phyloP scores from a whole-genome alignment of 2,329 filamentous ascomycete species.

The Penicillium sp. region DNA sequence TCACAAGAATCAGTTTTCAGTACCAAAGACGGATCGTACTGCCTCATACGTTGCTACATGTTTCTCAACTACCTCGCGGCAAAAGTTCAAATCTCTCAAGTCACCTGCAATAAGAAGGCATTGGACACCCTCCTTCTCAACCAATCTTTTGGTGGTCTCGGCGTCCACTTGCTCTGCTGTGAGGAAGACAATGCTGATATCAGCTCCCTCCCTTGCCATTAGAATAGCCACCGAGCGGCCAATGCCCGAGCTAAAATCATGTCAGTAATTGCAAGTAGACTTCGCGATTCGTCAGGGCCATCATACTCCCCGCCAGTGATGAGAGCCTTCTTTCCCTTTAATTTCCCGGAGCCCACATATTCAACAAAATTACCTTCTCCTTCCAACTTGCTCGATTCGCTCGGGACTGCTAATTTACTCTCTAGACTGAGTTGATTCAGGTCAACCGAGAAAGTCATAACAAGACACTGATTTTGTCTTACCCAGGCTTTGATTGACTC shows the following conservation, averaged over 20 bases:
- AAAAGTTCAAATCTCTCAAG: conserved; percentile 33
- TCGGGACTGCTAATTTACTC: conserved; percentile 33
- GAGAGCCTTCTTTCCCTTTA: conserved; percentile 56
- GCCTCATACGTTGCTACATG: conserved; percentile 54
- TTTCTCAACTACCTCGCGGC: conserved; percentile 55
- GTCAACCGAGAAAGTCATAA: background rate
- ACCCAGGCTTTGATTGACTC: conserved; percentile 37
- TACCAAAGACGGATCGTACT: conserved; percentile 38
- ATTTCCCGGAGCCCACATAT: conserved; percentile 53
- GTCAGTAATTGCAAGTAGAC: conserved; percentile 50
- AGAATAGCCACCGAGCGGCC: conserved; percentile 19
- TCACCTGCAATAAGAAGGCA: conserved; percentile 18
- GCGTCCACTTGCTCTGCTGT: conserved; percentile 18
- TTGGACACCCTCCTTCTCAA: conserved; percentile 13
- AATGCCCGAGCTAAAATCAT: conserved; percentile 16
- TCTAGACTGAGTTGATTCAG: conserved; percentile 13
- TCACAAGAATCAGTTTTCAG: conserved; percentile 6
- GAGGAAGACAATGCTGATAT: conserved; percentile 21
- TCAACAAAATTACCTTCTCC: conserved; percentile 33
- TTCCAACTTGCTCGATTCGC: conserved; percentile 42
- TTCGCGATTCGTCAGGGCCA: conserved; percentile 48
- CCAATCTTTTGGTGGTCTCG: conserved; percentile 11
- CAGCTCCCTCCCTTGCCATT: conserved; percentile 23
- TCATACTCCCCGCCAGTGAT: conserved; percentile 62
- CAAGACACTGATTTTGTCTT: background rate